Base-by-base conservation (phyloP, 164 flowering plant species). In the Macadamia integrifolia region DNA sequence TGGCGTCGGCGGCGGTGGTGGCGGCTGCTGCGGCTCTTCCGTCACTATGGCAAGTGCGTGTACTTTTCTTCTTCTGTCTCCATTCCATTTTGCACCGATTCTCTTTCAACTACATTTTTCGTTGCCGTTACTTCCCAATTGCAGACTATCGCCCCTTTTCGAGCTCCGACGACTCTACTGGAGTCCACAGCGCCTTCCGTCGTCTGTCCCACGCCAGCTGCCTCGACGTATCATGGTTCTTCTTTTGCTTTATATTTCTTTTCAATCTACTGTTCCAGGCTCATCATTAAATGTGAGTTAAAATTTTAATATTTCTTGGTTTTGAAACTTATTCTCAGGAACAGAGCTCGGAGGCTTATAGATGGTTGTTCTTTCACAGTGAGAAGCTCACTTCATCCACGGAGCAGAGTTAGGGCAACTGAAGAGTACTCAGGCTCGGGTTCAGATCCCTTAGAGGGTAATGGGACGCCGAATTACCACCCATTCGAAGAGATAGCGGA, bases 401-500 rank as follows among this genome's bases (percentile, higher is more conserved):
- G 65, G 74, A 80, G 32, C 68, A 74, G 74, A 60, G 59, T 79
- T 72, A 83, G 71, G 66, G 93, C 87, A 6, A 67, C 75, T 14
- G 80, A 76, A 0, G 83, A 76, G 69, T 60, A 65, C 68, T 75
- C 83, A 56, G 80, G 83, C 11, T 80, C 89, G 17, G 80, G 67
- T 29, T 79, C 85, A 0, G 88, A 86, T 66, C 88, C 84, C 31
- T 43, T 65, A 46, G 84, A 85, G 68, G 74, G 50, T 53, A 86
- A 81, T 74, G 83, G 77, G 31, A 79, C 74, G 77, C 68, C 81
- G 11, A 63, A 69, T 46, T 88, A 88, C 69, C 98, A 92, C 75
- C 98, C 94, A 9, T 88, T 67, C 74, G 98, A 92, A 72, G 96
- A 87, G 28, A 81, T 88, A 74, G 74, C 68, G 8, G 82, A 79